phyloP scores from a whole-genome alignment of 176 grass and related monocot genomes.

The Carex littledalei region DNA sequence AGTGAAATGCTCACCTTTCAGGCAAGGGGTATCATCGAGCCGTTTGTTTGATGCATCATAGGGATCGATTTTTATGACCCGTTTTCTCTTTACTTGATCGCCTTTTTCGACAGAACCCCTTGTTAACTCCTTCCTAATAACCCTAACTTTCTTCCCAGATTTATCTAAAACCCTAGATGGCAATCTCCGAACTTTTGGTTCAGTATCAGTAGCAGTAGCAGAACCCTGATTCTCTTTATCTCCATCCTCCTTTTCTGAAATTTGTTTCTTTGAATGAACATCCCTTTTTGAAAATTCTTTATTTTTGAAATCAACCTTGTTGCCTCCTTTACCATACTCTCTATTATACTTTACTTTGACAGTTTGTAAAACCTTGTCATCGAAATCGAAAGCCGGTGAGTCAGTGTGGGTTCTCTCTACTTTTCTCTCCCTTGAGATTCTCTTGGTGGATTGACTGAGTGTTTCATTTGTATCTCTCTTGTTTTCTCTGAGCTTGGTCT shows the following conservation, averaged over 20 bases:
- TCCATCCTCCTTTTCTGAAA: conserved; percentile 23
- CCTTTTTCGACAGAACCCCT: conserved; percentile 33
- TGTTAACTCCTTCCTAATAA: conserved; percentile 43
- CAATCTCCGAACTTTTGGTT: conserved; percentile 36
- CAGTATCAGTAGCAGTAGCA: neutral
- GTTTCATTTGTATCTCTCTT: neutral
- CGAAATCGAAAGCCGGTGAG: conserved; percentile 10
- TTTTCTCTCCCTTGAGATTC: conserved; percentile 5
- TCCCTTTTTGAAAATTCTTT: neutral
- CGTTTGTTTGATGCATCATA: conserved; percentile 87
- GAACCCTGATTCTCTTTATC: conserved; percentile 29
- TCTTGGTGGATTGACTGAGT: neutral
- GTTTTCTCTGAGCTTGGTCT: neutral
- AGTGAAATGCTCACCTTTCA: conserved; percentile 29
- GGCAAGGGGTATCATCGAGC: conserved; percentile 53
- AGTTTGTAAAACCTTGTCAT: conserved; percentile 11
- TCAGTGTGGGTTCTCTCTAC: conserved; percentile 15
- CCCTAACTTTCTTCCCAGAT: conserved; percentile 71
- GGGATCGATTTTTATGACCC: conserved; percentile 69
- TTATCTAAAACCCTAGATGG: conserved; percentile 53
- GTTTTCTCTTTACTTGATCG: conserved; percentile 60
- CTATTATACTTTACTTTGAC: conserved; percentile 26
- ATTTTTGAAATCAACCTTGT: conserved; percentile 27
- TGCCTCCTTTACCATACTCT: conserved; percentile 7
- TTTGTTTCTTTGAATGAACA: neutral